Evolutionary conservation across 2,329 filamentous ascomycete species (phyloP).

Genomic region (Myotisia sp.): DNA sequence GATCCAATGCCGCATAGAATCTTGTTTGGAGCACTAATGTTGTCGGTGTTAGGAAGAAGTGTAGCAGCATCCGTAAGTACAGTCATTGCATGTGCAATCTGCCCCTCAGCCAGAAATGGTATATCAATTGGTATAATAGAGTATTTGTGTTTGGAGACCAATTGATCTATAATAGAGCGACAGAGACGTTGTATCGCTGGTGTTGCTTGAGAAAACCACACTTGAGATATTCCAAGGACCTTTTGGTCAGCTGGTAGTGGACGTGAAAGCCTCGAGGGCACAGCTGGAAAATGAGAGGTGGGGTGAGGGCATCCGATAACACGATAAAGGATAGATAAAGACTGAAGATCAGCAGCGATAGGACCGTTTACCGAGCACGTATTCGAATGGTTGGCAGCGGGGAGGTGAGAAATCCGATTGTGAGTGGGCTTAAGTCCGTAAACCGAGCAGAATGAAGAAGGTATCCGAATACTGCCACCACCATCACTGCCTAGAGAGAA

Average conservation of each 20-base stretch:
- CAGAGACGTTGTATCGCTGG: constrained; percentile 45
- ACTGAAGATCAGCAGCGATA: constrained; percentile 54
- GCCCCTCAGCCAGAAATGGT: constrained; percentile 46
- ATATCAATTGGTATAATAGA: constrained; percentile 33
- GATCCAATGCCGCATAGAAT: constrained; percentile 48
- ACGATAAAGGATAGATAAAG: constrained; percentile 62
- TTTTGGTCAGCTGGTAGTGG: constrained; percentile 35
- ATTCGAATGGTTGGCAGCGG: constrained; percentile 40
- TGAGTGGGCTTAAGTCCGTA: constrained; percentile 8
- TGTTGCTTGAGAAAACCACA: constrained; percentile 52
- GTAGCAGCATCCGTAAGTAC: constrained; percentile 53
- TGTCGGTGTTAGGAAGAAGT: constrained; percentile 23
- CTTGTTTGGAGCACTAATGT: constrained; percentile 25
- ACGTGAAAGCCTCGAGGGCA: constrained; percentile 30
- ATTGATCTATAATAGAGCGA: constrained; percentile 42
- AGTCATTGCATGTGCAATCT: constrained; percentile 57
- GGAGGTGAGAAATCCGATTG: constrained; percentile 26
- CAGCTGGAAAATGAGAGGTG: constrained; percentile 36
- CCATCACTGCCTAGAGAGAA: constrained; percentile 7
- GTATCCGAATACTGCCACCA: constrained; percentile 8
- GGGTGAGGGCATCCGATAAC: constrained; percentile 57
- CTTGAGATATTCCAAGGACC: constrained; percentile 49
- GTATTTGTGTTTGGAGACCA: constrained; percentile 17
- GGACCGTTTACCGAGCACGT: constrained; percentile 53
- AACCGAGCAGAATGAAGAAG: constrained; percentile 8